Evolutionary conservation across 2,329 filamentous ascomycete species (phyloP).

Genomic region (Exophiala xenobiotica): DNA sequence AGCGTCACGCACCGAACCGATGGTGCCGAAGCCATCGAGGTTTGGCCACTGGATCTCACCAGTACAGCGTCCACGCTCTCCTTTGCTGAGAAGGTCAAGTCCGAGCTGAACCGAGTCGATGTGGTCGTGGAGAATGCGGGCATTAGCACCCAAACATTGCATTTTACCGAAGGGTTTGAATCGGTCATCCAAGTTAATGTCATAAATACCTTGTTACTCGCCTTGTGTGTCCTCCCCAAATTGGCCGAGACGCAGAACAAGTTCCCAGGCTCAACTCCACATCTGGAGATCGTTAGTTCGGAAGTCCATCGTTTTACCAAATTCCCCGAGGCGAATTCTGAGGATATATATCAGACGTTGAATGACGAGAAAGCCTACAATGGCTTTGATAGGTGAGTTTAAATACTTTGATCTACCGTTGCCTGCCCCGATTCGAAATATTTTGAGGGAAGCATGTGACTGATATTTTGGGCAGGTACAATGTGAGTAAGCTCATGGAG

Average conservation of each 20-base stretch:
- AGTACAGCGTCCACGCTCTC: constrained; percentile 35
- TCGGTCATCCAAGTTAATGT: constrained; percentile 34
- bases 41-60: constrained; percentile 48
- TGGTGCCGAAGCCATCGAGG: constrained; percentile 37
- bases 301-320: constrained; percentile 29
- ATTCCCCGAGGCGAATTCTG: constrained; percentile 23
- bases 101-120: constrained; percentile 36
- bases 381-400: constrained; percentile 7
- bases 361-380: constrained; percentile 20
- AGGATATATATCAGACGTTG: constrained; percentile 21
- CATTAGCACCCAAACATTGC: constrained; percentile 30
- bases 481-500: constrained; percentile 27
- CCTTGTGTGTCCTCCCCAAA: constrained; percentile 29
- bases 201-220: constrained; percentile 32
- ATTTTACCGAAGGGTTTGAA: constrained; percentile 25
- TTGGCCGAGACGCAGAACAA: constrained; percentile 26
- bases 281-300: constrained; percentile 29
- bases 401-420: neutral
- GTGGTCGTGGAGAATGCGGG: constrained; percentile 42
- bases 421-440: neutral
- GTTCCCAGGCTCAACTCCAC: constrained; percentile 18
- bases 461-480: constrained; percentile 17
- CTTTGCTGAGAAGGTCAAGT: constrained; percentile 36
- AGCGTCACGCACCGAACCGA: constrained; percentile 31
- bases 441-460: neutral